A percentile compares a stretch with the other conserved stretches of the same genome.
phyloP scores from a whole-genome alignment of 78 protist species.

The Reticulomyxa filosa region DNA sequence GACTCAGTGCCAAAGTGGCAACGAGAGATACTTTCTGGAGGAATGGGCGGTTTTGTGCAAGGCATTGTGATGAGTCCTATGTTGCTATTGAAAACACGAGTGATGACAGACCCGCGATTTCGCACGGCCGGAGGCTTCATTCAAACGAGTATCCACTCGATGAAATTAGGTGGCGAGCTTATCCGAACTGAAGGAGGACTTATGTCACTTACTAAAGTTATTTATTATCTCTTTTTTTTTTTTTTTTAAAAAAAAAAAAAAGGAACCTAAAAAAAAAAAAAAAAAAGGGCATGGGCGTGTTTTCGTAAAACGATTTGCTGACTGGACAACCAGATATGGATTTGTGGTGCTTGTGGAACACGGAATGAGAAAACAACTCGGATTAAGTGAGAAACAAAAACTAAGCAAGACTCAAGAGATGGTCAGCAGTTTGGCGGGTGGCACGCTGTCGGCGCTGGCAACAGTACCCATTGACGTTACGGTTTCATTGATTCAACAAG shows the following conservation, averaged over 20 bases:
- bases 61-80: neutral
- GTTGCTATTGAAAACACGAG: neutral
- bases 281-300: neutral
- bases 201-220: too few species aligned
- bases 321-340: neutral
- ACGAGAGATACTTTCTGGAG: neutral
- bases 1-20: neutral
- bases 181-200: neutral
- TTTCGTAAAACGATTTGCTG: neutral
- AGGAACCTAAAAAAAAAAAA: too few species aligned
- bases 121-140: neutral
- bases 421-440: neutral
- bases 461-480: neutral
- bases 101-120: neutral
- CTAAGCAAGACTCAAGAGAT: neutral
- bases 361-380: neutral
- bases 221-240: too few species aligned
- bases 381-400: neutral
- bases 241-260: too few species aligned
- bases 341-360: neutral
- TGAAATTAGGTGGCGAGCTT: neutral
- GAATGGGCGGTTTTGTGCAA: neutral
- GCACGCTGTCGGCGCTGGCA: neutral
- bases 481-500: neutral
- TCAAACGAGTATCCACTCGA: neutral